Evolutionary conservation across 345 rosid species (phyloP).

Genomic region (Bruguiera gymnorhiza): DNA sequence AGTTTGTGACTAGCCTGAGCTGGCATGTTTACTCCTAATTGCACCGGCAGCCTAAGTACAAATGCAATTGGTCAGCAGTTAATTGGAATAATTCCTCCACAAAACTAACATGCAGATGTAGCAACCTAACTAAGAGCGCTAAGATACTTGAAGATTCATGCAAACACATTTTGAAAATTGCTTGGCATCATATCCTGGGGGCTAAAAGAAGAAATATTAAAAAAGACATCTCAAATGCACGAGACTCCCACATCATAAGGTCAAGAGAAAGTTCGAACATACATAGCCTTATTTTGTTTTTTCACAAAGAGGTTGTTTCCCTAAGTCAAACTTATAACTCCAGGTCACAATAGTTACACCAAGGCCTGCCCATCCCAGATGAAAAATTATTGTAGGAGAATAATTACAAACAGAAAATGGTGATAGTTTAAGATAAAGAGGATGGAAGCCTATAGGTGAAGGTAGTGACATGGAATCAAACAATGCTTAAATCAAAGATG

Average conservation of each 20-base stretch:
- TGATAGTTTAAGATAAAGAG: neutral
- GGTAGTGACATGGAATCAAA: neutral
- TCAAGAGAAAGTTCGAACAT: no score
- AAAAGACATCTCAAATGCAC: no score
- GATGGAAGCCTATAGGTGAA: neutral
- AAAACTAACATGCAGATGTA: neutral
- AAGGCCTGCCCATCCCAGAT: no score
- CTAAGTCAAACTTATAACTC: no score
- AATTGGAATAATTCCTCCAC: neutral
- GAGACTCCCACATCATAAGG: no score
- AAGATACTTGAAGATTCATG: no score
- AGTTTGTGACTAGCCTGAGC: conserved; percentile 77
- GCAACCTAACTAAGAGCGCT: neutral
- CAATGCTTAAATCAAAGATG: neutral
- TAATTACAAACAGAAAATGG: neutral
- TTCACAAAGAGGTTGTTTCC: no score
- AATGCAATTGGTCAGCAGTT: neutral
- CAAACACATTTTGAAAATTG: neutral
- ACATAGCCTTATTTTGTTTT: no score
- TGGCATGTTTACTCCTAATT: conserved; percentile 96
- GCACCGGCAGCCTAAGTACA: conserved; percentile 66
- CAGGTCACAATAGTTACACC: no score
- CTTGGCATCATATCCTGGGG: neutral
- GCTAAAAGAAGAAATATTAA: no score
- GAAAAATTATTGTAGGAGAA: no score